Base-by-base conservation (phyloP, 2,329 filamentous ascomycete species). In the Ophiostoma sp. region DNA sequence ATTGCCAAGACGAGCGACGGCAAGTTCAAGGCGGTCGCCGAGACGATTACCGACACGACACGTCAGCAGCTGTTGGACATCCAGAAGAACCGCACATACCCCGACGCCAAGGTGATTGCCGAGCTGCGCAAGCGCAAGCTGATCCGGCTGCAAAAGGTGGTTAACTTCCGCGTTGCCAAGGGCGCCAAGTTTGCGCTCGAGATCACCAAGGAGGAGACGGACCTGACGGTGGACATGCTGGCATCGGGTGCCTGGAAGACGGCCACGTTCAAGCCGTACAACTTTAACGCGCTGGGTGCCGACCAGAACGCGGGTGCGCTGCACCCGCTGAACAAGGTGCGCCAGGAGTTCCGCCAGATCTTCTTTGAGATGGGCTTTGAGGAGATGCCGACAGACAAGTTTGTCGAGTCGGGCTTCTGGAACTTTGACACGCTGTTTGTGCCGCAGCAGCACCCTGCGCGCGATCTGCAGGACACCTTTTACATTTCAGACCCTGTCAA, bases 351-450 rank as follows among this genome's bases (percentile, higher is more conserved):
- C 86, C 86, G 95, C 71, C 91, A 95, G 78, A 97, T 99, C 78
- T 99, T 99, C 88, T 98, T 99, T 82, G 93, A 97, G 79, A 96
- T 97, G 89, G 95, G 94, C 69, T 99, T 98, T 83, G 90, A 94
- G 77, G 95, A 99, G 84, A 98, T 99, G 95, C 92, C 94, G 17
- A 97, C 94, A 67, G 90, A 91, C 81, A 88, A 92, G 79, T 97
- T 90, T 79, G 94, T 98, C 73, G 95, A 99, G 82, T 94, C 94
- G 15, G 94, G 94, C 66, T 97, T 98, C 89, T 99, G 95, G 93
- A 98, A 98, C 81, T 98, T 98, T 80, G 94, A 98, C 78, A 89
- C 94, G 33, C 92, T 99, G 73, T 97, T 94, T 80, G 94, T 98
- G 69, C 94, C 94, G 39, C 95, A 96, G 82, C 95, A 99, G 85